phyloP scores from a whole-genome alignment of 768 basidiomycete genomes.

The Lepiota subincarnata region DNA sequence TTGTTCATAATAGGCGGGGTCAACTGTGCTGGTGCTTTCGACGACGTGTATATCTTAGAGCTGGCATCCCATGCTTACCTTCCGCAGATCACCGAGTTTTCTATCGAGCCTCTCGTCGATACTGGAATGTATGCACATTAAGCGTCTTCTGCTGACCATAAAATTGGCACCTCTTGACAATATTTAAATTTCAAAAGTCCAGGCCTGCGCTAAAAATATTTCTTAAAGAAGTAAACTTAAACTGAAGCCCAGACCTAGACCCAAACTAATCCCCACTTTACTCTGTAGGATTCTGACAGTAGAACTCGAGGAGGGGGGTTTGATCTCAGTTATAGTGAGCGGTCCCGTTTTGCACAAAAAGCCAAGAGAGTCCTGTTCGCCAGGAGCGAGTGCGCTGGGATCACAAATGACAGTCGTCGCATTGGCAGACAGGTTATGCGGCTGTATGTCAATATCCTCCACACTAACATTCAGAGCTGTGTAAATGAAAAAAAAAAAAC shows the following conservation, averaged over 20 bases:
- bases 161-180: neutral
- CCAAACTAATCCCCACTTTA: neutral
- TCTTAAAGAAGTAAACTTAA: neutral
- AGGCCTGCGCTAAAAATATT: neutral
- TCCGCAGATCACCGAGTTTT: constrained; percentile 81
- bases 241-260: neutral
- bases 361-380: constrained; percentile 26
- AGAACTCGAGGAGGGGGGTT: neutral
- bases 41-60: constrained; percentile 84
- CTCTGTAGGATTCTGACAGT: neutral
- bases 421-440: constrained; percentile 18
- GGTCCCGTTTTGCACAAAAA: constrained; percentile 29
- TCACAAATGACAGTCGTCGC: constrained; percentile 29
- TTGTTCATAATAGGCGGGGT: constrained; percentile 86
- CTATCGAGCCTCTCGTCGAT: constrained; percentile 36
- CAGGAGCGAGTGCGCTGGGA: constrained; percentile 22
- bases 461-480: constrained; percentile 26
- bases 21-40: constrained; percentile 77
- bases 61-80: constrained; percentile 84
- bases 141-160: neutral
- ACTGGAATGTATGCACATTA: neutral
- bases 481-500: no score
- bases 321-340: constrained; percentile 17
- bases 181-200: neutral
- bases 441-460: constrained; percentile 23